Conservation (phyloP, 2,329 filamentous ascomycete species). For the Aspergillus sp. region DNA sequence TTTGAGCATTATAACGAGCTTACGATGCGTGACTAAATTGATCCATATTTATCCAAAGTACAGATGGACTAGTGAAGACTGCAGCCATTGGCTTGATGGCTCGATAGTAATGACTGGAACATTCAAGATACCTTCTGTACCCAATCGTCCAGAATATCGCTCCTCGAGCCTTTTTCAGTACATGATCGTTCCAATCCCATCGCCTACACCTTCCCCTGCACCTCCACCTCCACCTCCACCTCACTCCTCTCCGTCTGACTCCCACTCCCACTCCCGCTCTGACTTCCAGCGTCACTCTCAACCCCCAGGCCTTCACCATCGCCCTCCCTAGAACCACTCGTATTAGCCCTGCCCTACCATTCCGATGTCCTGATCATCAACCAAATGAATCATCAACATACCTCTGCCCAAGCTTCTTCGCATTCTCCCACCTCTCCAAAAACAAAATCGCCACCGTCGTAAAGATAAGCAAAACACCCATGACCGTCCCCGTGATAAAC, state of each 20-base stretch:
- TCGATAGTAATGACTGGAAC: too few relatives aligned
- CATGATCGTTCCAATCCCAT: too few relatives aligned
- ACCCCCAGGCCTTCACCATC: background rate
- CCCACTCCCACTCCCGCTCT: background rate
- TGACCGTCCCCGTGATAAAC: slow-evolving; percentile 59
- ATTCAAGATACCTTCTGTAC: too few relatives aligned
- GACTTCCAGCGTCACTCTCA: background rate
- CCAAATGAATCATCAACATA: background rate
- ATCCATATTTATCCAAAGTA: too few relatives aligned
- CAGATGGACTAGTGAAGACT: too few relatives aligned
- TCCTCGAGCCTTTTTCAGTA: too few relatives aligned
- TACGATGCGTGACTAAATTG: too few relatives aligned
- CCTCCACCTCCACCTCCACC: background rate
- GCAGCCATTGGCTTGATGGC: too few relatives aligned
- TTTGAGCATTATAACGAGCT: too few relatives aligned
- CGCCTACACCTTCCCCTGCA: slow-evolving; percentile 1
- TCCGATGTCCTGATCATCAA: too few relatives aligned
- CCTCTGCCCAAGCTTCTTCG: slow-evolving; percentile 4
- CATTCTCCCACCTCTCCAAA: slow-evolving; percentile 17
- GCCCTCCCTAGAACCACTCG: background rate
- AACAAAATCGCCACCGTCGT: slow-evolving; percentile 41
- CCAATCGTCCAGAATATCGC: too few relatives aligned
- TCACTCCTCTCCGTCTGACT: background rate
- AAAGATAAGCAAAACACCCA: slow-evolving; percentile 56
- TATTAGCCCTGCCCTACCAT: background rate